phyloP scores from a whole-genome alignment of 2,329 filamentous ascomycete species.

The Plenodomus biglobosus region DNA sequence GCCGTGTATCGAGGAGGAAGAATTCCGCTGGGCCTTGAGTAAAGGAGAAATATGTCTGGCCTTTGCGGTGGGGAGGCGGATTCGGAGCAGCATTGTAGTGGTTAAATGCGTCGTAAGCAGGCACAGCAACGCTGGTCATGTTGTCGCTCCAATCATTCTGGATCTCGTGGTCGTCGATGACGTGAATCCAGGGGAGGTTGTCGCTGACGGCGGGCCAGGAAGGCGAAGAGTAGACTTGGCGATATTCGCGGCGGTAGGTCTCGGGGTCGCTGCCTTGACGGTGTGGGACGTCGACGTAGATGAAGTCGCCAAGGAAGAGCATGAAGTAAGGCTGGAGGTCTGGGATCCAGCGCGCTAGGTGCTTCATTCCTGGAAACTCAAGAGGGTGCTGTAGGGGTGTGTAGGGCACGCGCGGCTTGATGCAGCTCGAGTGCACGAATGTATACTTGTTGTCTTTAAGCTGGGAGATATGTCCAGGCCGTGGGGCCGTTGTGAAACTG shows the following conservation, averaged over 20 bases:
- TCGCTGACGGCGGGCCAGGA: conserved; percentile 78
- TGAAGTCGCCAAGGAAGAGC: conserved; percentile 79
- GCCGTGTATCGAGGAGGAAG: conserved; percentile 91
- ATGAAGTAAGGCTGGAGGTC: conserved; percentile 72
- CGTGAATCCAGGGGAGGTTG: conserved; percentile 95
- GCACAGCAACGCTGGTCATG: conserved; percentile 74
- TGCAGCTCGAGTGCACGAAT: conserved; percentile 90
- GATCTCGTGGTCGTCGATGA: conserved; percentile 96
- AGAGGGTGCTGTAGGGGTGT: conserved; percentile 80
- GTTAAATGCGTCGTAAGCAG: conserved; percentile 80
- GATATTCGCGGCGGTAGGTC: conserved; percentile 87
- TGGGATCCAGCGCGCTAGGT: conserved; percentile 73
- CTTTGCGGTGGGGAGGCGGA: conserved; percentile 67
- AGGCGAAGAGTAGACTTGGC: conserved; percentile 92
- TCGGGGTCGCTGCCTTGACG: conserved; percentile 71
- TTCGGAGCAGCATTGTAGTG: conserved; percentile 86
- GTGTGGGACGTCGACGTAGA: conserved; percentile 85
- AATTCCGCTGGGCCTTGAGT: conserved; percentile 87
- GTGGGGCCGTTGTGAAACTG: conserved; percentile 76
- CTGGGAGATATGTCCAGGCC: conserved; percentile 61
- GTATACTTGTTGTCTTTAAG: conserved; percentile 72
- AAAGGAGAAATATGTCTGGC: conserved; percentile 85
- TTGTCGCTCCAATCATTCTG: conserved; percentile 89
- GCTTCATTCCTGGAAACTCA: conserved; percentile 75
- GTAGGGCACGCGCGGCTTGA: conserved; percentile 90